Evolutionary conservation across 176 grass and related monocot species (phyloP), one percentile per base, ranked within the genome.

Genomic region (Microstegium vimineum): DNA sequence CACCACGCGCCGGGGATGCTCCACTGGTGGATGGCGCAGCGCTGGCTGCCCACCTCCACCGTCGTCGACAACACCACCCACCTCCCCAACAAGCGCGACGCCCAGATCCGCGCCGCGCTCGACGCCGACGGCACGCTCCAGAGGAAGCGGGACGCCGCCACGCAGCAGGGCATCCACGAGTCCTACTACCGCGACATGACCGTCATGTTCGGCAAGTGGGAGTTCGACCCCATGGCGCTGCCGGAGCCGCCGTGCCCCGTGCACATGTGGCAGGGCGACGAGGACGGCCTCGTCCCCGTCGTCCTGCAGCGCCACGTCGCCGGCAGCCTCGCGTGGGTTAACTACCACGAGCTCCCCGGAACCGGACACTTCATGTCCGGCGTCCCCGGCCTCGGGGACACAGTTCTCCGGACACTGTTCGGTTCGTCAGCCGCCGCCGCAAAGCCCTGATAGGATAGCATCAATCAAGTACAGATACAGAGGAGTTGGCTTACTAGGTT

Each of bases 21-120:
- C 22, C 89, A 91, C 71, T 97, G 94, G 94, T 97, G 94, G 94
- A 93, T 97, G 89, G 69, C 71, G 60, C 94, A 89, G 85, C 16
- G 86, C 0, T 97, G 94, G 94, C 59, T 97, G 12, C 91, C 91
- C 62, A 64, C 86, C 45, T 97, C 94, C 73, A 93, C 91, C 38
- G 91, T 93, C 69, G 67, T 93, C 88, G 56, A 79, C 62, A 89
- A 89, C 77, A 81, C 81, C 36, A 69, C 14, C 16, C 8, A 59
- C 47, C 81, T 93, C 27, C 94, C 91, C 81, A 94, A 94, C 76
- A 88, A 76, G 22, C 74, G 82, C 12, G 92, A 97, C 78, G 89
- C 81, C 43, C 82, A 91, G 72, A 22, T 90, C 66, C 81, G 75
- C 0, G 35, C 43, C 52, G 46, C 63, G 12, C 59, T 81, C 68